Percentiles rank a stretch among this genome's conserved stretches.
phyloP scores from a whole-genome alignment of 2,329 filamentous ascomycete genomes.

The Trichoderma simmonsii region DNA sequence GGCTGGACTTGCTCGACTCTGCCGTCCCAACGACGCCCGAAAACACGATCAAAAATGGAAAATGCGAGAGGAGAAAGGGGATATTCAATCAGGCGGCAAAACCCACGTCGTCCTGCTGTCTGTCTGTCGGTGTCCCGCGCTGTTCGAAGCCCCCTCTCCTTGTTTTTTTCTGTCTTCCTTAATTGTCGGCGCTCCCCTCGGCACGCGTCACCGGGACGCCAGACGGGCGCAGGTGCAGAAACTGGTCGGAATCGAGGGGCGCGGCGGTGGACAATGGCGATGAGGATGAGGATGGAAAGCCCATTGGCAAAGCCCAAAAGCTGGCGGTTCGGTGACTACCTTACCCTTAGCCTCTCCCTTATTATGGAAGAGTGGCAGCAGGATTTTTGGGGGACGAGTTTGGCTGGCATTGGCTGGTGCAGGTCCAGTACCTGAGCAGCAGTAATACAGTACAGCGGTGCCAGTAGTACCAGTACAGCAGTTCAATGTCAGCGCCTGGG shows the following conservation, averaged over 20 bases:
- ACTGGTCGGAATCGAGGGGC: not conserved
- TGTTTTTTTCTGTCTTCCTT: not conserved
- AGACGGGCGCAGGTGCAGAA: constrained; percentile 10
- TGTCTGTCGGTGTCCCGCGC: constrained; percentile 7
- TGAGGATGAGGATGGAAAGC: not conserved
- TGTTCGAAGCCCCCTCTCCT: not conserved
- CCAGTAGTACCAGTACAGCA: not conserved
- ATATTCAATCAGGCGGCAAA: not conserved
- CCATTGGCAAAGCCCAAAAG: constrained; percentile 9
- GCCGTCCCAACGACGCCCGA: constrained; percentile 1
- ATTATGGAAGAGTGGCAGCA: not conserved
- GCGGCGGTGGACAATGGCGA: constrained; percentile 5
- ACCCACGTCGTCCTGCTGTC: not conserved
- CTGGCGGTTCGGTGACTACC: constrained; percentile 1
- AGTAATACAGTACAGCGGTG: not conserved
- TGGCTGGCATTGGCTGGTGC: not conserved
- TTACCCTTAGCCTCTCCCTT: constrained; percentile 1
- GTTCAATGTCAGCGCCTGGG: not conserved
- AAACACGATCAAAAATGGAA: not conserved
- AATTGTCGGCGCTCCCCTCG: constrained; percentile 13
- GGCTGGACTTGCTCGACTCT: constrained; percentile 3
- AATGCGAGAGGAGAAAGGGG: not conserved
- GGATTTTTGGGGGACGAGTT: not conserved
- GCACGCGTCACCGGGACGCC: constrained; percentile 20
- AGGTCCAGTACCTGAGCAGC: not conserved